phyloP scores from a whole-genome alignment of 2,329 filamentous ascomycete species.

The Byssoonygena ceratinophila region DNA sequence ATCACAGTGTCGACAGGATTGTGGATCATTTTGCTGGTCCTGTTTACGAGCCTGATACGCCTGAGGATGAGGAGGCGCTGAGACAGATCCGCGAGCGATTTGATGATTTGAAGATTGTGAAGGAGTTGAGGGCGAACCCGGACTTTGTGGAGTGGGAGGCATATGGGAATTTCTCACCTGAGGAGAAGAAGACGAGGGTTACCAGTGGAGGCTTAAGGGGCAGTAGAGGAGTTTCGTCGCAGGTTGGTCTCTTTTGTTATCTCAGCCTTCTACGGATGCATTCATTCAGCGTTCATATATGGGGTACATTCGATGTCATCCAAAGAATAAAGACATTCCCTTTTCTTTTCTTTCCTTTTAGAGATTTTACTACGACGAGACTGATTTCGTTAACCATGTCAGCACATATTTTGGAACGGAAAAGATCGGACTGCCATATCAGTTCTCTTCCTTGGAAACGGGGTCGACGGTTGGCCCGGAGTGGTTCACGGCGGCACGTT shows the following conservation, averaged over 20 bases:
- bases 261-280: no score
- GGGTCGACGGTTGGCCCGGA: conserved; percentile 57
- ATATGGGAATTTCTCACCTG: conserved; percentile 29
- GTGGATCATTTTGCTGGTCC: conserved; percentile 3
- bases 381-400: no score
- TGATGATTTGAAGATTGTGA: conserved; percentile 31
- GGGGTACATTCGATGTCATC: no score
- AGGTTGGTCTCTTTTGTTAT: conserved; percentile 26
- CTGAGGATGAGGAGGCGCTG: conserved; percentile 25
- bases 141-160: conserved; percentile 33
- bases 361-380: no score
- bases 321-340: background rate
- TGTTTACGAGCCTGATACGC: conserved; percentile 25
- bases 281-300: no score
- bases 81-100: conserved; percentile 25
- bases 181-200: conserved; percentile 28
- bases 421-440: conserved; percentile 48
- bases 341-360: background rate
- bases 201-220: conserved; percentile 34
- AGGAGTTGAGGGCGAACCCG: conserved; percentile 30
- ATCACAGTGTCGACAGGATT: background rate
- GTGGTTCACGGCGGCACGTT: conserved; percentile 61
- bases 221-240: conserved; percentile 32
- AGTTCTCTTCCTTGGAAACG: conserved; percentile 59
- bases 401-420: conserved; percentile 56